Base-by-base conservation (phyloP, 352 stramenopile species). In the Globisporangium acanthophoron region DNA sequence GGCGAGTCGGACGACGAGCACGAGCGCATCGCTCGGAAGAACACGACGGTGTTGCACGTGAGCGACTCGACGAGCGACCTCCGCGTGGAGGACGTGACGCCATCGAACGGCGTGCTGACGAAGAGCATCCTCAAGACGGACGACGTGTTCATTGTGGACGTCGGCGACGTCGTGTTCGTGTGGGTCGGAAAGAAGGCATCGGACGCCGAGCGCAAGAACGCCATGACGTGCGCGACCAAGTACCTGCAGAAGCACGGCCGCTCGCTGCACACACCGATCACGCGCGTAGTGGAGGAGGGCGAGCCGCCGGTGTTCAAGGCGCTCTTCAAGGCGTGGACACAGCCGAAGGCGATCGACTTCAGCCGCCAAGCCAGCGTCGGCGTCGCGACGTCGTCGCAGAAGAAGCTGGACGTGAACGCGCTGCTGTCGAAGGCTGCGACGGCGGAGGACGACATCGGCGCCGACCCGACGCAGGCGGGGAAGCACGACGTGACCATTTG, bases 131-230 rank as follows among this genome's bases (percentile, higher is more conserved):
- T 98, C 21, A 80, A 92, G 61, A 78, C 79, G 9, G 71, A 96
- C 27, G 87, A 98, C 54, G 91, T 97, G n/a, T 98, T 96, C 65
- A 70, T 98, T 15, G 70, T 98, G 24, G 92, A 98, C 64, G 67
- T 82, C 53, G 88, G 88, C 49, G 83, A 86, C 61, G 81, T 90
- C 18, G 60, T 98, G 18, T 98, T 90, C 64, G 69, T 98, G 5
- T 98, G 92, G 92, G 78, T 98, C 33, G 96, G 96, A 48, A 91
- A 88, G 59, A 69, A 69, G 31, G 89, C 90, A 3, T 95, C 84
- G 5, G 65, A 70, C 35, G 73, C 56, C 40, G 93, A 98, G 73
- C 92, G 94, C 52, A 88, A 95, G 56, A 88, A 92, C 49, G 83
- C 81, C 3, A 88, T 97, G 52, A 66, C 73, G n/a, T 67, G 85